Conservation (phyloP, 1,139 yeast genomes). For the Taiozyma onychis region DNA sequence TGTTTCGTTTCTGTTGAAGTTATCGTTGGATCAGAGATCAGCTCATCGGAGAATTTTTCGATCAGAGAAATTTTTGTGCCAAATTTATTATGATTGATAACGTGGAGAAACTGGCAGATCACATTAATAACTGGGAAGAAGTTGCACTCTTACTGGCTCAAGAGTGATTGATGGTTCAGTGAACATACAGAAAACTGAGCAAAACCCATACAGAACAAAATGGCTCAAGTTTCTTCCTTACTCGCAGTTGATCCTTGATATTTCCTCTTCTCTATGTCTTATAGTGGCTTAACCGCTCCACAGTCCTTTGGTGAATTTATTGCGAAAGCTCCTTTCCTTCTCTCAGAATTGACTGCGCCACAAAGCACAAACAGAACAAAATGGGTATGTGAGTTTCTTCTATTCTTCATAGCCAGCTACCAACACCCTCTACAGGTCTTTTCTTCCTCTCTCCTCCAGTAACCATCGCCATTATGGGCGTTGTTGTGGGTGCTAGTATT, state of each 20-base stretch:
- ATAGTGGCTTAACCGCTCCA: not conserved
- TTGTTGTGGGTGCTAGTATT: not conserved
- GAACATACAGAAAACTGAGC: no score
- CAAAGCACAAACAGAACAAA: not conserved
- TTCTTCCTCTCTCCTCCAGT: not conserved
- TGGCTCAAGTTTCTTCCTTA: no score
- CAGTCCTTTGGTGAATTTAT: not conserved
- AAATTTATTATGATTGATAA: not conserved
- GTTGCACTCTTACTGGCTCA: no score
- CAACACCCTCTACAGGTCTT: not conserved
- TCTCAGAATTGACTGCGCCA: not conserved
- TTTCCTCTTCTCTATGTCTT: not conserved
- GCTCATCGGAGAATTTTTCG: not conserved
- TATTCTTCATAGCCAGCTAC: not conserved
- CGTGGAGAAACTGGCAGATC: not conserved
- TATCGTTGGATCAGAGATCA: not conserved
- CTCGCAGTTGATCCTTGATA: not conserved
- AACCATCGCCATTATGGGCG: not conserved
- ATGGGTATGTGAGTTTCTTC: not conserved
- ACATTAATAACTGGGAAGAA: no score
- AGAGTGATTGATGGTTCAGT: no score
- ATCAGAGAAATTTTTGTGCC: not conserved
- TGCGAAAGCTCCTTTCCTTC: not conserved
- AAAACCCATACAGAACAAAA: no score
- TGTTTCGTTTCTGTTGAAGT: not conserved